phyloP scores from a whole-genome alignment of 371 early-diverging fungal genomes.

The Mortierella sp. region DNA sequence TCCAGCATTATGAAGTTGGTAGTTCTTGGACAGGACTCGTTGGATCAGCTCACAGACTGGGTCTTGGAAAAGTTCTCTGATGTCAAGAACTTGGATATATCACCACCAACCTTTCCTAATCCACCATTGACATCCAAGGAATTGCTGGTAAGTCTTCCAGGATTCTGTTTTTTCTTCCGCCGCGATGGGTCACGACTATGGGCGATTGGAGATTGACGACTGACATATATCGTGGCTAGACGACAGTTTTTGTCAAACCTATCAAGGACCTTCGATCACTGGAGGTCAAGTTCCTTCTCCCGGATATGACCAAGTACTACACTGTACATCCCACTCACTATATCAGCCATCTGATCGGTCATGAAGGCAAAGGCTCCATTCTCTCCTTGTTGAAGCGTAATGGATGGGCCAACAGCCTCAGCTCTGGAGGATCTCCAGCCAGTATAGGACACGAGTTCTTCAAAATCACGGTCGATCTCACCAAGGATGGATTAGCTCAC shows the following conservation, averaged over 20 bases:
- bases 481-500: conserved; percentile 80
- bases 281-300: conserved; percentile 84
- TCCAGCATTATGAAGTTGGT: conserved; percentile 93
- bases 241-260: conserved; percentile 68
- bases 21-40: conserved; percentile 88
- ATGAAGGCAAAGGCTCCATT: conserved; percentile 89
- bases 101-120: conserved; percentile 69
- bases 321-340: conserved; percentile 69
- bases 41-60: conserved; percentile 84
- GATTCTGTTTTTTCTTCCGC: not conserved
- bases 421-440: conserved; percentile 65
- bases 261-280: conserved; percentile 82
- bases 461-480: conserved; percentile 80
- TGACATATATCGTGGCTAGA: conserved; percentile 1
- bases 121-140: conserved; percentile 80
- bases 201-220: no score
- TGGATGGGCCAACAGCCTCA: conserved; percentile 85
- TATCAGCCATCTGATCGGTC: conserved; percentile 78
- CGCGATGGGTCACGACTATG: no score
- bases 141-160: conserved; percentile 60
- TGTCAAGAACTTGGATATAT: conserved; percentile 74
- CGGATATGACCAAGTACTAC: conserved; percentile 68
- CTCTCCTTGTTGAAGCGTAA: conserved; percentile 83
- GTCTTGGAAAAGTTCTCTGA: conserved; percentile 79
- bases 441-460: conserved; percentile 81